These are phyloP conservation scores for Ustilago nuda DNA, from an alignment of 1,284 basidiomycete genomes.

Conservation along the genomic window DNA sequence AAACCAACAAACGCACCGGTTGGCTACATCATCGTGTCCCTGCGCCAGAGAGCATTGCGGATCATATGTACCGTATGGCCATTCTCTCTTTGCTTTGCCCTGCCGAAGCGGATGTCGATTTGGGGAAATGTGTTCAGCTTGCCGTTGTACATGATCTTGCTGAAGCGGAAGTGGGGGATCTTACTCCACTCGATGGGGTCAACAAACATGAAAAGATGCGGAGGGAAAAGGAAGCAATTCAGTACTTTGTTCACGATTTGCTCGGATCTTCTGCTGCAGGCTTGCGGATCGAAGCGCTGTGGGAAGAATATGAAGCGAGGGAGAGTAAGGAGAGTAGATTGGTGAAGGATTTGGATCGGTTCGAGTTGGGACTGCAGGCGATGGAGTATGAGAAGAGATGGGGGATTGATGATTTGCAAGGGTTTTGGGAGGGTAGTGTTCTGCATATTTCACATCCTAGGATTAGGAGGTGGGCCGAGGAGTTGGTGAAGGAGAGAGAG, in stretches of 20 bases:
- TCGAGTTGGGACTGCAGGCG: constrained; percentile 85
- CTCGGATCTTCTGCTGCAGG: constrained; percentile 83
- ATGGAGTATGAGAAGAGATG: constrained; percentile 71
- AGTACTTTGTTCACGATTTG: constrained; percentile 89
- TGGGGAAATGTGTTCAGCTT: constrained; percentile 85
- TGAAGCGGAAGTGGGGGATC: constrained; percentile 96
- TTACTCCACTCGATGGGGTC: constrained; percentile 88
- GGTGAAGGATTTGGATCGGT: constrained; percentile 94
- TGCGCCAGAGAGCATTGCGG: constrained; percentile 78
- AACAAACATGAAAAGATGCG: constrained; percentile 82
- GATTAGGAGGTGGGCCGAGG: constrained; percentile 50
- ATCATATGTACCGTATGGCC: constrained; percentile 98
- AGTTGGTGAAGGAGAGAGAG: constrained; percentile 52
- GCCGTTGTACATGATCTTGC: constrained; percentile 93
- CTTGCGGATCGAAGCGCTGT: constrained; percentile 80
- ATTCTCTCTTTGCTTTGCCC: constrained; percentile 84
- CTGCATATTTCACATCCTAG: constrained; percentile 51
- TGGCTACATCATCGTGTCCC: constrained; percentile 66
- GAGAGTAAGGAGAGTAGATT: constrained; percentile 84
- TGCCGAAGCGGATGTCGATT: constrained; percentile 73
- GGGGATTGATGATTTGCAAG: constrained; percentile 63
- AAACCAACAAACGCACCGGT: constrained; percentile 66
- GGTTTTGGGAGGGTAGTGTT: constrained; percentile 58
- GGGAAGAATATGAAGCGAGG: constrained; percentile 93
- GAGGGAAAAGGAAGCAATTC: constrained; percentile 89